Conservation (phyloP, 75 land plant genomes). For the Ceratopteris richardii region DNA sequence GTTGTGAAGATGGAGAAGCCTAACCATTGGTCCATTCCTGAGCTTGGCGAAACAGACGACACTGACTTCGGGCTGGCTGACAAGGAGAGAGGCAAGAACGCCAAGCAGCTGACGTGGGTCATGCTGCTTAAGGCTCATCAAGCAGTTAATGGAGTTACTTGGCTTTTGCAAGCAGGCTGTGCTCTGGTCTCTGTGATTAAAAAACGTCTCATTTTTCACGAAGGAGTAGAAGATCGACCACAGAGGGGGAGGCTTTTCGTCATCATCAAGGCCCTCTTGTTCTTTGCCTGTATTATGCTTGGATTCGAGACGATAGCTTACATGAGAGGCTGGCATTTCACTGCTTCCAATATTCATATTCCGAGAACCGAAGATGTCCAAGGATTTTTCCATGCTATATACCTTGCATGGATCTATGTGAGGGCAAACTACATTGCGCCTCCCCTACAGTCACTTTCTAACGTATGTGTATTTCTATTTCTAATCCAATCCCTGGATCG, state of each 20-base stretch:
- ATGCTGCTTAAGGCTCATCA: slow-evolving; percentile 23
- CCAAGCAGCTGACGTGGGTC: slow-evolving; percentile 33
- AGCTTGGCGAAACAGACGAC: slow-evolving; percentile 11
- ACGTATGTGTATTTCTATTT: slow-evolving; percentile 59
- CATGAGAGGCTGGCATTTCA: slow-evolving; percentile 28
- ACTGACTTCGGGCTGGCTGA: too few species aligned
- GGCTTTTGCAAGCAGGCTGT: slow-evolving; percentile 16
- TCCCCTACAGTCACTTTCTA: slow-evolving; percentile 46
- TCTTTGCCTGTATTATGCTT: slow-evolving; percentile 21
- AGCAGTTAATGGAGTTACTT: slow-evolving; percentile 24
- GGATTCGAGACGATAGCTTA: slow-evolving; percentile 20
- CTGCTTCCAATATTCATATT: slow-evolving; percentile 25
- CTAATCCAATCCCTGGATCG: slow-evolving; percentile 66
- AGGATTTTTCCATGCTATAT: slow-evolving; percentile 37
- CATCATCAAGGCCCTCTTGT: slow-evolving; percentile 16
- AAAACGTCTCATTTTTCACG: slow-evolving; percentile 17
- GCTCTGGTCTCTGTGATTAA: slow-evolving; percentile 9
- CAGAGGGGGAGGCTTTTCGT: slow-evolving; percentile 19
- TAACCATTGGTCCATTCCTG: slow-evolving; percentile 31
- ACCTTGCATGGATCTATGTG: slow-evolving; percentile 51
- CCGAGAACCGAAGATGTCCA: slow-evolving; percentile 32
- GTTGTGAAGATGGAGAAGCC: slow-evolving; percentile 33
- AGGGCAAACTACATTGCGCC: slow-evolving; percentile 69
- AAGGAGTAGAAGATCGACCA: not conserved
- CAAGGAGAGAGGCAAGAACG: slow-evolving; percentile 28